phyloP scores from a whole-genome alignment of 352 stramenopile species.

The Phytophthora sansomeana region DNA sequence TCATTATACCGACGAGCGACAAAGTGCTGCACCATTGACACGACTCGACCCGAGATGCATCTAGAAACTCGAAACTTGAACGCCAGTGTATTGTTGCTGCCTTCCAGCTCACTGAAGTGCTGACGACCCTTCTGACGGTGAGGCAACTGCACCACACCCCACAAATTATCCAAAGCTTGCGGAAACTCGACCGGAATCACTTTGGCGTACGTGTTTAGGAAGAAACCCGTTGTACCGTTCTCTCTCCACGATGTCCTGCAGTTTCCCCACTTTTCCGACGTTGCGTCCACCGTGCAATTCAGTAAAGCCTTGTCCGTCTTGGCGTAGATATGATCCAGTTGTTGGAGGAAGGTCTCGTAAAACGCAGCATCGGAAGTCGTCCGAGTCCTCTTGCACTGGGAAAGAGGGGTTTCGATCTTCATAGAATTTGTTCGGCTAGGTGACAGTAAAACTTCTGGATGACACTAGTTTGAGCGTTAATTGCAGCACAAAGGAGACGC shows the following conservation, averaged over 20 bases:
- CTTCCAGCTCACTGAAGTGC: background rate
- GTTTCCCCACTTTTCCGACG: background rate
- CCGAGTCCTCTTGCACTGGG: background rate
- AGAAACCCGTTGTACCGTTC: background rate
- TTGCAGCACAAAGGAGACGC: slow-evolving; percentile 7
- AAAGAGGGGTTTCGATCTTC: no score
- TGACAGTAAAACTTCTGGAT: background rate
- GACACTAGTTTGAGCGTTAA: background rate
- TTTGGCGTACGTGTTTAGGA: background rate
- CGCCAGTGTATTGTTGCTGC: background rate
- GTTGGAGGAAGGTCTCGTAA: background rate
- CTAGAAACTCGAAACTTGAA: background rate
- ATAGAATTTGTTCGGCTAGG: background rate
- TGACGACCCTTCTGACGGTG: slow-evolving; percentile 13
- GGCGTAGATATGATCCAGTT: background rate
- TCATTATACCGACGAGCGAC: slow-evolving; percentile 53
- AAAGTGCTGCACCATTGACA: slow-evolving; percentile 8
- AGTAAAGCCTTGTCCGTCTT: background rate
- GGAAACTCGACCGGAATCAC: background rate
- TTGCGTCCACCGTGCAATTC: background rate
- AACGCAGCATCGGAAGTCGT: background rate
- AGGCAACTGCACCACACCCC: background rate
- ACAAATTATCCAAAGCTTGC: background rate
- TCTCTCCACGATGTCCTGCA: background rate
- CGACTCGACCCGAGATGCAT: background rate